A percentile compares a stretch with the other conserved stretches of the same genome.
These are phyloP conservation scores for Diaporthe vaccinii DNA, from an alignment of 2,329 filamentous ascomycete genomes.

Conservation along the genomic window DNA sequence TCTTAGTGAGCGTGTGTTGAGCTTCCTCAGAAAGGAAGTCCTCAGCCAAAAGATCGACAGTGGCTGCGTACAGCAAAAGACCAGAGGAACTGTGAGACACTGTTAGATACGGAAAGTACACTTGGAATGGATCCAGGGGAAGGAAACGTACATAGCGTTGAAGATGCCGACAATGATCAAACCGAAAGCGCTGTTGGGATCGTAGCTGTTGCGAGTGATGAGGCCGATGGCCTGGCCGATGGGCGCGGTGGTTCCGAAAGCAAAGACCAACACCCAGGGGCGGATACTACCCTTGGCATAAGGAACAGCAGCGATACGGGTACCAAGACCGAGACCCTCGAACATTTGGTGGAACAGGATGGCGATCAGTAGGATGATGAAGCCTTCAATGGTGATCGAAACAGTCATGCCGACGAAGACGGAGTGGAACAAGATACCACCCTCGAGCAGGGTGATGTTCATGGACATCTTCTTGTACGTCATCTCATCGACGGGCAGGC, in stretches of 20 bases:
- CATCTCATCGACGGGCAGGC: conserved; percentile 57
- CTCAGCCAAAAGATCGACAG: conserved; percentile 74
- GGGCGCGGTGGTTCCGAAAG: conserved; percentile 74
- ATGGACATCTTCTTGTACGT: conserved; percentile 74
- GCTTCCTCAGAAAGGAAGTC: conserved; percentile 75
- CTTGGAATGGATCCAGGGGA: background rate
- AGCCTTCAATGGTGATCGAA: conserved; percentile 76
- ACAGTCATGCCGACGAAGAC: conserved; percentile 82
- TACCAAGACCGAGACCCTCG: conserved; percentile 77
- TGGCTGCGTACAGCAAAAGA: conserved; percentile 71
- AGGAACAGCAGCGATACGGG: conserved; percentile 76
- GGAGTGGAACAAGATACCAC: conserved; percentile 84
- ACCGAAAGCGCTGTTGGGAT: conserved; percentile 73
- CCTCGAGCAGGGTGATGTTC: conserved; percentile 81
- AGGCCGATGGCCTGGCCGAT: conserved; percentile 76
- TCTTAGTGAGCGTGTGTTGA: conserved; percentile 61
- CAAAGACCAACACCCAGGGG: conserved; percentile 72
- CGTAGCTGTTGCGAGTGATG: conserved; percentile 67
- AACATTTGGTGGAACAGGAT: conserved; percentile 81
- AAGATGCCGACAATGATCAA: conserved; percentile 75
- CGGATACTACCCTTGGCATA: conserved; percentile 68
- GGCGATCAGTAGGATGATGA: conserved; percentile 75
- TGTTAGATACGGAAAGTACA: background rate
- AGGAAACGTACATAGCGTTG: conserved; percentile 69
- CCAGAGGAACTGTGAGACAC: conserved; percentile 64